phyloP scores from a whole-genome alignment of 495 filamentous ascomycete genomes.

The Aspergillus carlsbadensis region DNA sequence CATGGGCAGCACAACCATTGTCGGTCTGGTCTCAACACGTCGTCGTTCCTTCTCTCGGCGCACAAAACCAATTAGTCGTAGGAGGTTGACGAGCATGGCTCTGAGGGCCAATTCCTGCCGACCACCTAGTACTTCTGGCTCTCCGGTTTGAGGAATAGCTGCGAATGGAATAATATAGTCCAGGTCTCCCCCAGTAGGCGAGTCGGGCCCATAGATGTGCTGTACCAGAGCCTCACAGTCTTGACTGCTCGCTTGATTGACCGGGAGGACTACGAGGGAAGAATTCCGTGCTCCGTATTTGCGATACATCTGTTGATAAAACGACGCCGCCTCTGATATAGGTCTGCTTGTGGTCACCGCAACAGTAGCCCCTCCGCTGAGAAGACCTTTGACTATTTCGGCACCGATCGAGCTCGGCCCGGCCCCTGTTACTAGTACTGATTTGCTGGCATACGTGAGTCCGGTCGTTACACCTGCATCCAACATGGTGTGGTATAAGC shows the following conservation, averaged over 20 bases:
- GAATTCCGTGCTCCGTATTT: conserved; percentile 86
- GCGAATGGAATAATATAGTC: conserved; percentile 96
- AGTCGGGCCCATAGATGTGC: conserved; percentile 92
- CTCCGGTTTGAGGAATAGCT: conserved; percentile 88
- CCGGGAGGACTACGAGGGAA: conserved; percentile 91
- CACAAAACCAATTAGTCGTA: conserved; percentile 83
- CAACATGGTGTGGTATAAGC: conserved; percentile 11
- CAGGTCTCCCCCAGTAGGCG: conserved; percentile 91
- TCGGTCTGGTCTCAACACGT: conserved; percentile 85
- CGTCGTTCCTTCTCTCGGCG: conserved; percentile 74
- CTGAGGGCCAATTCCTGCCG: conserved; percentile 93
- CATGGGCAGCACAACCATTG: conserved; percentile 90
- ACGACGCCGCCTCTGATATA: conserved; percentile 91
- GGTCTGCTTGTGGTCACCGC: conserved; percentile 93
- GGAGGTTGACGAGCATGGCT: conserved; percentile 96
- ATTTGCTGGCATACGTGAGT: conserved; percentile 59
- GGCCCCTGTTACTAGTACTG: conserved; percentile 95
- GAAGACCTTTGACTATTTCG: conserved; percentile 91
- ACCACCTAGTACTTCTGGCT: conserved; percentile 90
- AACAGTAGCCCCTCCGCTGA: conserved; percentile 93
- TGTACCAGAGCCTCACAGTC: conserved; percentile 91
- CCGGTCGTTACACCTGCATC: conserved; percentile 14
- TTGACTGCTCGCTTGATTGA: conserved; percentile 97
- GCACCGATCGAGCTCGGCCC: conserved; percentile 97
- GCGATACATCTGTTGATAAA: conserved; percentile 97